These are phyloP conservation scores for Populus tremula DNA, from an alignment of 345 rosid species.

Conservation along the genomic window DNA sequence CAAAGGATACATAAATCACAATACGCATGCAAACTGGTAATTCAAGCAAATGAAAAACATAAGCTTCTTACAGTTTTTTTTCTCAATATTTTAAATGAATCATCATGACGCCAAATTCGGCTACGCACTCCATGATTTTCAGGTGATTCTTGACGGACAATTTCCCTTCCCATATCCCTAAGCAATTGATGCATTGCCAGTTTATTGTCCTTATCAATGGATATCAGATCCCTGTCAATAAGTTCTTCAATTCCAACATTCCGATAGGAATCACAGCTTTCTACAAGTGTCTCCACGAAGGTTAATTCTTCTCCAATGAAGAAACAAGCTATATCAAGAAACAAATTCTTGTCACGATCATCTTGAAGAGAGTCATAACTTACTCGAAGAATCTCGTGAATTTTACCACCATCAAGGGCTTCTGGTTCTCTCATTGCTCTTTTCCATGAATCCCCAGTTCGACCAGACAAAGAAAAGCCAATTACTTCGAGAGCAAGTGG, in stretches of 20 bases:
- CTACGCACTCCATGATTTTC: conserved; percentile 5
- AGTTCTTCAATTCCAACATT: conserved; percentile 9
- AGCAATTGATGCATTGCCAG: conserved; percentile 12
- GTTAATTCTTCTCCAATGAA: not conserved
- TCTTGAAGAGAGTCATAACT: conserved; percentile 15
- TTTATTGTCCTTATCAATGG: not conserved
- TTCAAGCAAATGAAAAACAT: not conserved
- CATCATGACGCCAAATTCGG: conserved; percentile 4
- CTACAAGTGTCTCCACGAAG: not conserved
- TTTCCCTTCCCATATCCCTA: conserved; percentile 16
- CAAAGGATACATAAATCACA: not conserved
- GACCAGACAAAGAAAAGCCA: conserved; percentile 4
- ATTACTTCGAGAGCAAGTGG: too few species aligned
- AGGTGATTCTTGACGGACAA: conserved; percentile 15
- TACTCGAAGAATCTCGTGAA: conserved; percentile 8
- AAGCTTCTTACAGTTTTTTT: conserved; percentile 6
- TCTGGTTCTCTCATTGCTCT: conserved; percentile 12
- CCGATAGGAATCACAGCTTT: conserved; percentile 8
- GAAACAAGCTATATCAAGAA: conserved; percentile 13
- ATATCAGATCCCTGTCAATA: conserved; percentile 2
- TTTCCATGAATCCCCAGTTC: conserved; percentile 18
- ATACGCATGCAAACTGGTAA: not conserved
- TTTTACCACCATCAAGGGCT: conserved; percentile 7
- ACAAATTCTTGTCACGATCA: conserved; percentile 9
- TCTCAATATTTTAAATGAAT: conserved; percentile 6